Percentiles rank a stretch among this genome's conserved stretches.
phyloP scores from a whole-genome alignment of 2,329 filamentous ascomycete genomes.

The Thielaviopsis euricoi region DNA sequence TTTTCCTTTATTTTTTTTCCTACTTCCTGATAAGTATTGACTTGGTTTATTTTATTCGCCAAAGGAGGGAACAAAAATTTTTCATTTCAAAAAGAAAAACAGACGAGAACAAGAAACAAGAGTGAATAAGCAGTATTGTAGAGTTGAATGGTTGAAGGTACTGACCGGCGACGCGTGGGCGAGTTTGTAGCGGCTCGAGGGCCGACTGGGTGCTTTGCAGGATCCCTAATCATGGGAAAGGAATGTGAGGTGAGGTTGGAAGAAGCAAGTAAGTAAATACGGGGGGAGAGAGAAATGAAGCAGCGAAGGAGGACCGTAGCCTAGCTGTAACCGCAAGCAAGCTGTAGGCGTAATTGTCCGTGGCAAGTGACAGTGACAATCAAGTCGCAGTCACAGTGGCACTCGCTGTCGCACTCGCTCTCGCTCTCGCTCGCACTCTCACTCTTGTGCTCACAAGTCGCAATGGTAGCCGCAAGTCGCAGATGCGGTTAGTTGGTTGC shows the following conservation, averaged over 20 bases:
- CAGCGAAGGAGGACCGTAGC: too few species aligned
- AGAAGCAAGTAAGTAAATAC: slow-evolving; percentile 12
- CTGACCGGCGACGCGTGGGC: slow-evolving; percentile 5
- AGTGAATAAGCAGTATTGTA: background rate
- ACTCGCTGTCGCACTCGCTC: too few species aligned
- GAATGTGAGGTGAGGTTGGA: slow-evolving; percentile 17
- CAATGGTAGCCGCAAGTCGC: too few species aligned
- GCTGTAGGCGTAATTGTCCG: too few species aligned
- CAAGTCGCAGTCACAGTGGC: too few species aligned
- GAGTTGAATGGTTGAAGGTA: background rate
- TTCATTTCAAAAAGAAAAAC: background rate
- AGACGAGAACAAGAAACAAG: background rate
- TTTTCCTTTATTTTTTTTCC: too few species aligned
- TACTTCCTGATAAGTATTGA: background rate
- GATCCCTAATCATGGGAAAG: slow-evolving; percentile 11
- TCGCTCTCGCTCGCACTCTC: too few species aligned
- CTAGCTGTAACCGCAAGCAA: slow-evolving; percentile 9
- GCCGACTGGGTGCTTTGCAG: slow-evolving; percentile 4
- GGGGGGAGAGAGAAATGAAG: too few species aligned
- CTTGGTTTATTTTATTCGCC: background rate
- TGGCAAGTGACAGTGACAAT: too few species aligned
- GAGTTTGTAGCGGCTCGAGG: slow-evolving; percentile 6
- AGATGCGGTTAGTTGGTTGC: too few species aligned
- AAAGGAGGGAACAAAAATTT: background rate
- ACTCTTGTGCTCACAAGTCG: too few species aligned